Base-by-base conservation (phyloP, 2,329 filamentous ascomycete genomes). In the Ophiocordyceps camponoti-saundersi region DNA sequence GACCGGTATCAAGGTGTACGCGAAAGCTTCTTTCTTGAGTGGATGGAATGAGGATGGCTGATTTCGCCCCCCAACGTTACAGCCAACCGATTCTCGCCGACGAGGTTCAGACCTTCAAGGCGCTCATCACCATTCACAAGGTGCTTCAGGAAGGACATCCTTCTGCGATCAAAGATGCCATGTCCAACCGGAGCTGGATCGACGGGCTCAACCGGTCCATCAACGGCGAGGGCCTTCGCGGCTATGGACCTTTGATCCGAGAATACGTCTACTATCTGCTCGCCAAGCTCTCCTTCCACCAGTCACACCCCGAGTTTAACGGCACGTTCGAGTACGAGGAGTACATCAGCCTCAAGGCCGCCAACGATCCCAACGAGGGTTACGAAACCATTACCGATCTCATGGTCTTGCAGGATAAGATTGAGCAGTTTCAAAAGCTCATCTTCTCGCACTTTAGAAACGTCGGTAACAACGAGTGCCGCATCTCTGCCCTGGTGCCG, bases 301-400 rank as follows among this genome's bases (percentile, higher is more conserved):
- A 92, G 51, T 85, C 95, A 55, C 92, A 98, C 61, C 86, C 88
- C 18, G 90, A 96, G 63, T 98, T 98, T 71, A 98, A 98, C 65
- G 92, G 90, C 50, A 88, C 90, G 1, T 98, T 98, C 59, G 92
- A 98, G 62, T 98, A 98, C 61, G 90, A 96, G 68, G 92, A 98
- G 63, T 98, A 98, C 63, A 89, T 96, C 62, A 95, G 88, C 60
- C 72, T 98, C 61, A 96, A 95, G 70, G 87, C 88, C 26, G 96
- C 94, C 69, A 95, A 96, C 63, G 92, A 98, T 64, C 92, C 92
- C 4, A 96, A 98, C 59, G 92, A 98, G 68, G 92, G 92, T 60
- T 90, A 82, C 61, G 92, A 98, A 71, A 95, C 90, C 22, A 96
- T 98, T 56, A 85, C 82, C 54, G 92, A 98, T 64, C 75, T 98